Evolutionary conservation across 495 filamentous ascomycete species (phyloP), one percentile per base, ranked within the genome.

Genomic region (Paragyromitra xinjiangensis): DNA sequence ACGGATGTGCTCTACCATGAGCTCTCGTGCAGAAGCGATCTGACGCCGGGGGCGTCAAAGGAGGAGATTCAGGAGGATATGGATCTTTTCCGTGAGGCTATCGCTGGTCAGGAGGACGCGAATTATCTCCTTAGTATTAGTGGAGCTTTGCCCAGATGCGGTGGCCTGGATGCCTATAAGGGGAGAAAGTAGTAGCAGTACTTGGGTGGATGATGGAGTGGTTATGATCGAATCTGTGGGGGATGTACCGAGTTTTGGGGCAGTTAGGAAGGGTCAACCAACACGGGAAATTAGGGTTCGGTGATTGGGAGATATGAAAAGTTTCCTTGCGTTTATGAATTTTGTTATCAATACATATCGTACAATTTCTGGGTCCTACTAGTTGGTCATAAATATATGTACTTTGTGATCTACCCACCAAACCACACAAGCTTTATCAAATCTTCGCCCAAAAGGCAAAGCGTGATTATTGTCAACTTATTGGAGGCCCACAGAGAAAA

Each of bases 1-100:
- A 40, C 26, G 26, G 56, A 71, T 34, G 45, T 71, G 39, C 56
- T 45, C 11, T 62, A 71, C n/a, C 44, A 71, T n/a, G 56, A 61
- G 26, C 26, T 50, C 40, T 50, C 24, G 6, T 62, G 55, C 19
- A 59, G 56, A 44, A 26, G 11, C 16, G 44, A 62, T n/a, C 0
- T 71, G 22, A 37, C 42, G 6, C 68, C 68, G 0, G 26, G 42
- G n/a, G 56, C 40, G 7, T 50, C 68, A 5, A 40, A 48, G 16
- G 42, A 61, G 24, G 55, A 63, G 8, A 62, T 71, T 19, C 40
- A 50, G 26, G n/a, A 42, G 42, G 53, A 59, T 45, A 59, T 69
- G 53, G 14, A 45, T 0, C 16, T 39, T 24, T 44, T 69, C 16
- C 22, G 12, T 22, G 39, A 59, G 16, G 67, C 67, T 44, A 45